These are phyloP conservation scores for Malus sylvestris DNA, from an alignment of 306 rosid genomes.

Conservation along the genomic window DNA sequence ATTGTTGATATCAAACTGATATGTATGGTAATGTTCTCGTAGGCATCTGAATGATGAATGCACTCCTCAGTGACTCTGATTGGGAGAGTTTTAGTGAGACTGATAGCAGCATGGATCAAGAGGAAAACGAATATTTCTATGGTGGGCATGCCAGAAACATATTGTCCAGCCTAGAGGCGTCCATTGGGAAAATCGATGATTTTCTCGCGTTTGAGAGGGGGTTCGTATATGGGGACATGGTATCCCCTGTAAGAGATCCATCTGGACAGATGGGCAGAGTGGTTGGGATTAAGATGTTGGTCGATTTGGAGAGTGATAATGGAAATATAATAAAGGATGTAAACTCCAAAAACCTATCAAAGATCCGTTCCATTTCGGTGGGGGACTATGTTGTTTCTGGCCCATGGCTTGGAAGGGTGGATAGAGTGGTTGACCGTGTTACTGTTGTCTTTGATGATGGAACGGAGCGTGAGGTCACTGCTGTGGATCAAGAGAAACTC, in stretches of 20 bases:
- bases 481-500: slow-evolving; percentile 57
- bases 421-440: slow-evolving; percentile 60
- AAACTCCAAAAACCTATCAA: slow-evolving; percentile 53
- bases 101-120: slow-evolving; percentile 73
- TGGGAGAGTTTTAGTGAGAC: slow-evolving; percentile 82
- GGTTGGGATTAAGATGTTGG: slow-evolving; percentile 49
- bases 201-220: slow-evolving; percentile 82
- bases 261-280: slow-evolving; percentile 90
- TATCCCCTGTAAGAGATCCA: slow-evolving; percentile 53
- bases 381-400: slow-evolving; percentile 76
- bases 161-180: slow-evolving; percentile 81
- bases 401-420: slow-evolving; percentile 87
- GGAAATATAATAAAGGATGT: slow-evolving; percentile 60
- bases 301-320: slow-evolving; percentile 63
- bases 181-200: slow-evolving; percentile 85
- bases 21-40: slow-evolving; percentile 13
- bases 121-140: slow-evolving; percentile 51
- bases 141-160: slow-evolving; percentile 81
- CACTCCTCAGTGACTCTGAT: slow-evolving; percentile 53
- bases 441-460: slow-evolving; percentile 75
- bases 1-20: not conserved
- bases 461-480: slow-evolving; percentile 47
- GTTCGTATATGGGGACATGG: slow-evolving; percentile 75
- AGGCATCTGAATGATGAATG: slow-evolving; percentile 62
- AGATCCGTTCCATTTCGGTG: slow-evolving; percentile 71